These are phyloP conservation scores for Linum trigynum DNA, from an alignment of 345 rosid species.

Conservation along the genomic window DNA sequence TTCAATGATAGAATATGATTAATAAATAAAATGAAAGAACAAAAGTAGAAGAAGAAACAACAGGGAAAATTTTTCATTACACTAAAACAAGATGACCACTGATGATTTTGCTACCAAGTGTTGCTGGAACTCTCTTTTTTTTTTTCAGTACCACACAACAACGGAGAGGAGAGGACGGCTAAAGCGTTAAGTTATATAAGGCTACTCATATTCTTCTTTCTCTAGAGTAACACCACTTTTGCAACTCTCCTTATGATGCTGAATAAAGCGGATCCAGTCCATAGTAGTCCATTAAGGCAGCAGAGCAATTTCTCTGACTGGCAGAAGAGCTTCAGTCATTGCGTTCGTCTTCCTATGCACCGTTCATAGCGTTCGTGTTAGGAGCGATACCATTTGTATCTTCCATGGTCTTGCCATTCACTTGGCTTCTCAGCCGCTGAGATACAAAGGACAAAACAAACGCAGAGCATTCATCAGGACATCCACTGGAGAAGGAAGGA, in stretches of 20 bases:
- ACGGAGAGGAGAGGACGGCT: slow-evolving; percentile 7
- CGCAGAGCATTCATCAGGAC: not conserved
- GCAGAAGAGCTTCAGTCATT: slow-evolving; percentile 4
- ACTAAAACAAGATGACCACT: no score
- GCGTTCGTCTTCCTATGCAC: slow-evolving; percentile 35
- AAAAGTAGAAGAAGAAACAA: no score
- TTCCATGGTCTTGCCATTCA: slow-evolving; percentile 69
- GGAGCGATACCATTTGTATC: slow-evolving; percentile 50
- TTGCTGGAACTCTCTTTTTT: no score
- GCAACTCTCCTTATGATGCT: no score
- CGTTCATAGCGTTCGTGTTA: slow-evolving; percentile 52
- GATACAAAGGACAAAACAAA: not conserved
- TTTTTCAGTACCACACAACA: no score
- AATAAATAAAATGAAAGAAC: no score
- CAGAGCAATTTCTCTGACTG: slow-evolving; percentile 2
- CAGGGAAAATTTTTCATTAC: no score
- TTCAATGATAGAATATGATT: no score
- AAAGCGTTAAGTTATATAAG: not conserved
- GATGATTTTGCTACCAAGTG: no score
- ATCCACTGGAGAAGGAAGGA: not conserved
- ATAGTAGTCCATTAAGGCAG: slow-evolving; percentile 10
- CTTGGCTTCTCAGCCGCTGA: slow-evolving; percentile 78
- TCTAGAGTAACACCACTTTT: slow-evolving; percentile 5
- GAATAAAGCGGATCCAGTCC: not conserved
- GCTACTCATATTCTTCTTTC: slow-evolving; percentile 5